These are phyloP conservation scores for Cladosporium cucumerinum DNA, from an alignment of 2,329 filamentous ascomycete genomes.

Conservation along the genomic window DNA sequence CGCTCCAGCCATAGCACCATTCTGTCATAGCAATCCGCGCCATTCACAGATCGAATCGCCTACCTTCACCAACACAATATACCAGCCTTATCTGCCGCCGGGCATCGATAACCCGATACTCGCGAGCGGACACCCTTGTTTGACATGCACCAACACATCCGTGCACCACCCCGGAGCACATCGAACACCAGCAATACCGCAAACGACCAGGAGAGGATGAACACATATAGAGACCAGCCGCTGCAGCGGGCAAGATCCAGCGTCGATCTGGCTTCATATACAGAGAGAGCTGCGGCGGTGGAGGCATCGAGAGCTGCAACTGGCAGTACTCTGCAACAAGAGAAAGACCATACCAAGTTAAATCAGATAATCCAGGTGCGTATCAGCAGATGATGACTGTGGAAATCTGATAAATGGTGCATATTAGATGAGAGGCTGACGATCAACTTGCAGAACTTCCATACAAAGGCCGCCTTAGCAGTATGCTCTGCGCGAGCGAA, in stretches of 20 bases:
- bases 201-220: constrained; percentile 66
- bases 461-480: constrained; percentile 79
- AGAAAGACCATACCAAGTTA: constrained; percentile 72
- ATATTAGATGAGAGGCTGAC: neutral
- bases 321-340: constrained; percentile 39
- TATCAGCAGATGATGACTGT: constrained; percentile 6
- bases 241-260: constrained; percentile 52
- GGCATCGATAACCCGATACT: neutral
- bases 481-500: constrained; percentile 78
- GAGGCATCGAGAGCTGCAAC: constrained; percentile 42
- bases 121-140: neutral
- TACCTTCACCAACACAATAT: neutral
- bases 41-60: neutral
- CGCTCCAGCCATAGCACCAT: constrained; percentile 14
- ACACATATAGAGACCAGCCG: constrained; percentile 67
- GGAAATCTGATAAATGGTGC: neutral
- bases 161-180: constrained; percentile 67
- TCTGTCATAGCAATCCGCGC: constrained; percentile 8
- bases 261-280: constrained; percentile 49
- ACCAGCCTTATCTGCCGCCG: neutral
- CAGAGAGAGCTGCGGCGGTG: constrained; percentile 50
- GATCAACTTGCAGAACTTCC: constrained; percentile 67
- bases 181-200: constrained; percentile 70
- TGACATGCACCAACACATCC: constrained; percentile 85
- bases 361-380: constrained; percentile 90